These are phyloP conservation scores for Gossypium ekmanianum DNA, from an alignment of 345 rosid species.

Conservation along the genomic window DNA sequence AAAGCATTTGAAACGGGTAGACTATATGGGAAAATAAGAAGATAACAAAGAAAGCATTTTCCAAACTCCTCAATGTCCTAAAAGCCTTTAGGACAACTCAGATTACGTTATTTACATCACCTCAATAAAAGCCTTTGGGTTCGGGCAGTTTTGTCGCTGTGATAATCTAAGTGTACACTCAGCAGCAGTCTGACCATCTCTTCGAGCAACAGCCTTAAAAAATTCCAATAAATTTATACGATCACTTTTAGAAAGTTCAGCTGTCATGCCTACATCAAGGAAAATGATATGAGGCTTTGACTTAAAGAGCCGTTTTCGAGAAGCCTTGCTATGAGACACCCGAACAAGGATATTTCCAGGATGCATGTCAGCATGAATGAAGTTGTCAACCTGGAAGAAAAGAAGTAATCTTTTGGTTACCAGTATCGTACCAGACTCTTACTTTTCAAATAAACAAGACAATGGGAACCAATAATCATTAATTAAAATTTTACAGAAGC, in stretches of 20 bases:
- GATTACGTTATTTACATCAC: conserved; percentile 28
- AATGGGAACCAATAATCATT: not conserved
- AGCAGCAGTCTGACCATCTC: conserved; percentile 93
- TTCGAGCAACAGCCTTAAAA: conserved; percentile 83
- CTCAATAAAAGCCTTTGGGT: conserved; percentile 74
- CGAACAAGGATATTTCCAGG: conserved; percentile 96
- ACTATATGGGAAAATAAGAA: not conserved
- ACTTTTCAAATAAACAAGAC: not conserved
- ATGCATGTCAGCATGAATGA: conserved; percentile 99
- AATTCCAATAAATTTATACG: conserved; percentile 75
- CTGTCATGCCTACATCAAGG: conserved; percentile 99
- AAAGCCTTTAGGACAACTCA: conserved; percentile 65
- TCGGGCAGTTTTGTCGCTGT: conserved; percentile 81
- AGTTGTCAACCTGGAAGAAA: conserved; percentile 82
- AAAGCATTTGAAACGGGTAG: not conserved
- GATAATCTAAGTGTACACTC: conserved; percentile 75
- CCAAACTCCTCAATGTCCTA: not conserved
- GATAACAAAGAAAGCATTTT: not conserved
- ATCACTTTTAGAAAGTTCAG: conserved; percentile 86
- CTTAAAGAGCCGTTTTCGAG: conserved; percentile 58
- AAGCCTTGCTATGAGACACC: conserved; percentile 50
- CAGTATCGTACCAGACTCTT: not conserved
- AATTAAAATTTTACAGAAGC: not conserved
- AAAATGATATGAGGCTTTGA: conserved; percentile 91
- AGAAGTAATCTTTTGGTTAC: conserved; percentile 8